A percentile compares a stretch with the other conserved stretches of the same genome.
phyloP scores from a whole-genome alignment of 2,329 filamentous ascomycete species.

The Triangularia setosa region DNA sequence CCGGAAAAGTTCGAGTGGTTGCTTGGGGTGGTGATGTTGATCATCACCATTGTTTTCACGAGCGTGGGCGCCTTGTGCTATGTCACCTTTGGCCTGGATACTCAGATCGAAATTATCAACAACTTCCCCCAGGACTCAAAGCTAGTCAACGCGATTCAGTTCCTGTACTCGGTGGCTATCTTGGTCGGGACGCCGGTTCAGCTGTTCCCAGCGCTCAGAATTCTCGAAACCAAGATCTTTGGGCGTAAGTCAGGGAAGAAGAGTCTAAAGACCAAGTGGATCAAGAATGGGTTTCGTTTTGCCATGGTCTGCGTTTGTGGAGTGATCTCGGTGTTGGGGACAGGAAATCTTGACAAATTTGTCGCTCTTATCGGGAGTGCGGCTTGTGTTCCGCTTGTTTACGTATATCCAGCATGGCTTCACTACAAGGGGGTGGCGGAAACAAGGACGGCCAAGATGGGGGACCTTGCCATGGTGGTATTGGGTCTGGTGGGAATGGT shows the following conservation, averaged over 20 bases:
- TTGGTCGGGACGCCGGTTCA: slow-evolving; percentile 72
- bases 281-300: slow-evolving; percentile 66
- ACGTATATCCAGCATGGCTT: slow-evolving; percentile 69
- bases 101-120: slow-evolving; percentile 70
- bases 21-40: slow-evolving; percentile 64
- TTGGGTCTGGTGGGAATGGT: slow-evolving; percentile 65
- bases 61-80: slow-evolving; percentile 71
- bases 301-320: slow-evolving; percentile 56
- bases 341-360: slow-evolving; percentile 68
- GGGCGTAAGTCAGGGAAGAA: slow-evolving; percentile 66
- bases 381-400: slow-evolving; percentile 71
- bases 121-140: slow-evolving; percentile 68
- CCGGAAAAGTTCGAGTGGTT: slow-evolving; percentile 64
- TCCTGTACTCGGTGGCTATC: slow-evolving; percentile 69
- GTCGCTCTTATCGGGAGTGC: slow-evolving; percentile 70
- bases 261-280: slow-evolving; percentile 64
- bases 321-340: slow-evolving; percentile 58
- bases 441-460: slow-evolving; percentile 49
- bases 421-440: slow-evolving; percentile 65
- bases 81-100: slow-evolving; percentile 65
- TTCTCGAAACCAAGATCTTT: slow-evolving; percentile 65
- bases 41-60: slow-evolving; percentile 70
- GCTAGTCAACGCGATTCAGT: slow-evolving; percentile 73
- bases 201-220: slow-evolving; percentile 69
- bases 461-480: slow-evolving; percentile 60